phyloP scores from a whole-genome alignment of 257 asterid species.

The Solanum ossicruentum region DNA sequence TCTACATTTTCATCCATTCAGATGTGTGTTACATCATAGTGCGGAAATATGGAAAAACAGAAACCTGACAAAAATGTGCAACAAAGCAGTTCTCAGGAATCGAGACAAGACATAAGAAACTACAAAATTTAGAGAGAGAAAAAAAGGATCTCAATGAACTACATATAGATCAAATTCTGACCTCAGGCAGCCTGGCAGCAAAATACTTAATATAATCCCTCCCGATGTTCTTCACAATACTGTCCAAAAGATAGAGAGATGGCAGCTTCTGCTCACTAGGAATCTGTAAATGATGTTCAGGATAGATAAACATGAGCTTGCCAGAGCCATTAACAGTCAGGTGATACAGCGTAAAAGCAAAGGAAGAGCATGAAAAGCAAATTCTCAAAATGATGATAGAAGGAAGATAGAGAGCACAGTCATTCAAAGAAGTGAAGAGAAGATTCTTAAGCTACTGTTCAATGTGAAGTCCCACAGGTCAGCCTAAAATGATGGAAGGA shows the following conservation, averaged over 20 bases:
- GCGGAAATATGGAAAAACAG: not conserved
- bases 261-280: slow-evolving; percentile 88
- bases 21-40: not conserved
- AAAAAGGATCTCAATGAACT: not conserved
- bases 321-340: not conserved
- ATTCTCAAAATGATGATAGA: not conserved
- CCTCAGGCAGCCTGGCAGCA: slow-evolving; percentile 74
- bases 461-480: not conserved
- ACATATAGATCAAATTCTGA: slow-evolving; percentile 15
- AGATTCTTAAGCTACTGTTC: not conserved
- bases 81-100: not conserved
- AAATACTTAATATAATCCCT: slow-evolving; percentile 78
- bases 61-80: not conserved
- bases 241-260: slow-evolving; percentile 86
- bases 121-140: not conserved
- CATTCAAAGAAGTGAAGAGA: not conserved
- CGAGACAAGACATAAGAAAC: not conserved
- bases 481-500: not conserved
- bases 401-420: not conserved
- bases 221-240: slow-evolving; percentile 96
- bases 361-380: not conserved
- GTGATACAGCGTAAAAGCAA: not conserved
- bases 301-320: slow-evolving; percentile 15
- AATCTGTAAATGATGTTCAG: slow-evolving; percentile 48
- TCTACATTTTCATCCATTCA: not conserved